A percentile compares a stretch with the other conserved stretches of the same genome.
phyloP scores from a whole-genome alignment of 2,329 filamentous ascomycete species.

The Aspergillus proliferans region DNA sequence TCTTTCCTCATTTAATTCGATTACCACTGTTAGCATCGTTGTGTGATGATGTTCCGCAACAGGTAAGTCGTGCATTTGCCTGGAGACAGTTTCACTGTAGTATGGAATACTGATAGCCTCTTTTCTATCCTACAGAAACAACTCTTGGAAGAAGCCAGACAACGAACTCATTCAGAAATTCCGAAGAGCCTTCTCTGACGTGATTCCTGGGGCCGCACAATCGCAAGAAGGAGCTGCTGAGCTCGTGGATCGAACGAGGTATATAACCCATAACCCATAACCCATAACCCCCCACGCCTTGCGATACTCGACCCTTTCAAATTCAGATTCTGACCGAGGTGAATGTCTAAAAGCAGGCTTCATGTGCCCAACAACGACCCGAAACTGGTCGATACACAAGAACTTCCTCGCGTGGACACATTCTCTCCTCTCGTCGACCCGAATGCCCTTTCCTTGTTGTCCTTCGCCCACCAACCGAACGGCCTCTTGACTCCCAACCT shows the following conservation, averaged over 20 bases:
- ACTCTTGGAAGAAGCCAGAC: constrained; percentile 80
- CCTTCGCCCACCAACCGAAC: constrained; percentile 71
- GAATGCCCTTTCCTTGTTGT: constrained; percentile 71
- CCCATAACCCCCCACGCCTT: background rate
- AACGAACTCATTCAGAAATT: constrained; percentile 80
- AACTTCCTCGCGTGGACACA: constrained; percentile 70
- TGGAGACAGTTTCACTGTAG: constrained; percentile 1
- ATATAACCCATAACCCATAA: constrained; percentile 3
- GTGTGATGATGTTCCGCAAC: constrained; percentile 41
- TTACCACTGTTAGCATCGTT: background rate
- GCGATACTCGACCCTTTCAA: background rate
- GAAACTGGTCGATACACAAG: constrained; percentile 64
- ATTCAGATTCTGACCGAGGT: background rate
- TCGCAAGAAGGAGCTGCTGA: background rate
- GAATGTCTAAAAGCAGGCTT: constrained; percentile 28
- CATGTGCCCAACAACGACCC: constrained; percentile 45
- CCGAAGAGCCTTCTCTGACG: constrained; percentile 73
- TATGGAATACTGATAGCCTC: constrained; percentile 8
- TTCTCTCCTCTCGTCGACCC: constrained; percentile 85
- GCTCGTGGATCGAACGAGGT: constrained; percentile 14
- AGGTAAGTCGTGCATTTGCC: constrained; percentile 32
- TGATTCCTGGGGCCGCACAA: constrained; percentile 38
- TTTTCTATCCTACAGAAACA: constrained; percentile 50
- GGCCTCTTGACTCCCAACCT: constrained; percentile 87
- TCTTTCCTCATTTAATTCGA: constrained; percentile 4